Conservation (phyloP, 2,329 filamentous ascomycete genomes). For the Botrytis fabae region DNA sequence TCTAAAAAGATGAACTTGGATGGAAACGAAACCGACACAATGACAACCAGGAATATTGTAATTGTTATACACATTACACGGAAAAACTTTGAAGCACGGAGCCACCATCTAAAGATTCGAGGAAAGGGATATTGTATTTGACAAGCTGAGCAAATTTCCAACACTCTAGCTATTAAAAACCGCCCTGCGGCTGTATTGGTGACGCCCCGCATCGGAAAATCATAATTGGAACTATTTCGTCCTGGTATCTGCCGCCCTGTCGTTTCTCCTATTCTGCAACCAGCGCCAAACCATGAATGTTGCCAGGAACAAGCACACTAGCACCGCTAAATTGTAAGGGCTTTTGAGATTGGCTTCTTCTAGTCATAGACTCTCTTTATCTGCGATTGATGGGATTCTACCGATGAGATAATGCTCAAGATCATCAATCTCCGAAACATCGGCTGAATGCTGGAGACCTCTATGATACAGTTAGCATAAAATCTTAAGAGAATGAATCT, state of each 20-base stretch:
- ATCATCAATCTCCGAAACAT: conserved; percentile 76
- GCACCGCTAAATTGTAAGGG: neutral
- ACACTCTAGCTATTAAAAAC: neutral
- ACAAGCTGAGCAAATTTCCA: neutral
- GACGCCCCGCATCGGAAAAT: too few relatives aligned
- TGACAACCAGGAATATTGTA: neutral
- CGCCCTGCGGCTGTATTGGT: neutral
- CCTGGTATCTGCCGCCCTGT: neutral
- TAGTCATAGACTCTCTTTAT: conserved; percentile 38
- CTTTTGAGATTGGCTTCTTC: neutral
- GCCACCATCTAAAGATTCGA: neutral
- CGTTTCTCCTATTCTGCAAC: neutral
- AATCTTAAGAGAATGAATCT: neutral
- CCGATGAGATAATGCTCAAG: conserved; percentile 61
- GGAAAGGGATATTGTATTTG: neutral
- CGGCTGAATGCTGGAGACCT: conserved; percentile 73
- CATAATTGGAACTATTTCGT: neutral
- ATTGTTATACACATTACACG: neutral
- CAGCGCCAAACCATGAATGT: conserved; percentile 10
- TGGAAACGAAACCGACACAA: neutral
- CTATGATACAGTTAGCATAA: conserved; percentile 43
- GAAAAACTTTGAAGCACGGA: neutral
- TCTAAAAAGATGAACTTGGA: neutral
- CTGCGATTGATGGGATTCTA: conserved; percentile 48
- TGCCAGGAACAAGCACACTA: conserved; percentile 18